phyloP scores from a whole-genome alignment of 768 basidiomycete species.

The Xerocomus spinulosus region DNA sequence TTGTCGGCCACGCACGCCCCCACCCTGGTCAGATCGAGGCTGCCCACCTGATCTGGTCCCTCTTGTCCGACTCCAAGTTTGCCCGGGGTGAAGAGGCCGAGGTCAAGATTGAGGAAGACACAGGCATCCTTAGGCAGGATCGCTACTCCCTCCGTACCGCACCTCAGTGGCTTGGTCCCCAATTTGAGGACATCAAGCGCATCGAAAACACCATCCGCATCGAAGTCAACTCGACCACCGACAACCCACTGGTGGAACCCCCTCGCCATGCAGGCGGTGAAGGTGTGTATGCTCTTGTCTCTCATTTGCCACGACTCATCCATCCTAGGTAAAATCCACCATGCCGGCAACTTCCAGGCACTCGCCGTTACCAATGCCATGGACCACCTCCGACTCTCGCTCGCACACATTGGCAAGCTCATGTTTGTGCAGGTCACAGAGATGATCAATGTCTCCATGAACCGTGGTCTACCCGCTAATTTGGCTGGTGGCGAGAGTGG shows the following conservation, averaged over 20 bases:
- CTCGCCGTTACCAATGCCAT: conserved; percentile 82
- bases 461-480: conserved; percentile 76
- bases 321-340: conserved; percentile 50
- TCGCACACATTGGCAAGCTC: conserved; percentile 69
- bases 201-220: conserved; percentile 60
- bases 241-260: conserved; percentile 84
- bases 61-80: conserved; percentile 66
- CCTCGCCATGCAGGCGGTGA: conserved; percentile 49
- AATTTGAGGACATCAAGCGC: conserved; percentile 71
- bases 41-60: conserved; percentile 61
- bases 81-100: conserved; percentile 71
- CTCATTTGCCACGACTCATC: neutral
- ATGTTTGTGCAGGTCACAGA: conserved; percentile 60
- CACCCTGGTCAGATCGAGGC: conserved; percentile 84
- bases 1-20: conserved; percentile 72
- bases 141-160: conserved; percentile 63
- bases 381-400: conserved; percentile 76
- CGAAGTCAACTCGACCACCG: conserved; percentile 86
- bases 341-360: conserved; percentile 90
- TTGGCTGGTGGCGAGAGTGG: conserved; percentile 77
- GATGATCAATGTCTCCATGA: conserved; percentile 55
- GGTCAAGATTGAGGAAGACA: conserved; percentile 65
- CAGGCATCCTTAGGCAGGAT: conserved; percentile 74
- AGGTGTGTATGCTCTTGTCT: conserved; percentile 9
- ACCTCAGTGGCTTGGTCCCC: conserved; percentile 83